These are phyloP conservation scores for Periconia macrospinosa DNA, from an alignment of 2,329 filamentous ascomycete species.

Conservation along the genomic window DNA sequence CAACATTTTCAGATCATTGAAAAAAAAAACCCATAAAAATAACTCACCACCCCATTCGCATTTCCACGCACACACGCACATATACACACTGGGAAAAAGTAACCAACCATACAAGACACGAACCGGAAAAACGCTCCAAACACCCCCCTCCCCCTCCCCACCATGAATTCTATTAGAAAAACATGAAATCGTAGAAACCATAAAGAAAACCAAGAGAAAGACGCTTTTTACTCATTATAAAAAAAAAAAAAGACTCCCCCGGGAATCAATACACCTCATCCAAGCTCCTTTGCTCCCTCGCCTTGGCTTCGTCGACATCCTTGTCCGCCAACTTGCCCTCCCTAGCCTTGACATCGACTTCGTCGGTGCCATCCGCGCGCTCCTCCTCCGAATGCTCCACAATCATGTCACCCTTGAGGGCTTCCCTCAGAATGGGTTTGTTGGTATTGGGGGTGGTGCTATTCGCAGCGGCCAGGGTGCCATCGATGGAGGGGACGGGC, in stretches of 20 bases:
- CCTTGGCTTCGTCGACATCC: slow-evolving; percentile 35
- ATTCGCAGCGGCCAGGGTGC: slow-evolving; percentile 1
- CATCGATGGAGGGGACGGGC: neutral
- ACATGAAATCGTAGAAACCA: no score
- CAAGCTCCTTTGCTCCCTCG: slow-evolving; percentile 31
- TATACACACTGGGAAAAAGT: no score
- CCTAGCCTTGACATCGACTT: slow-evolving; percentile 8
- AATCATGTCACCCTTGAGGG: slow-evolving; percentile 38
- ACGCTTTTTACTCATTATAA: no score
- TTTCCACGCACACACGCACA: no score
- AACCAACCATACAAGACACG: no score
- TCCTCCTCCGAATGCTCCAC: slow-evolving; percentile 33
- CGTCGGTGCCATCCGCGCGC: slow-evolving; percentile 12
- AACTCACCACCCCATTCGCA: no score
- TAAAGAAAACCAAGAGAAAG: neutral
- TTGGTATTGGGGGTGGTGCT: slow-evolving; percentile 10
- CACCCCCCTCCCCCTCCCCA: no score
- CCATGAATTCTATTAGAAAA: no score
- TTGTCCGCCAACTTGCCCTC: slow-evolving; percentile 20
- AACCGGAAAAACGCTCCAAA: no score
- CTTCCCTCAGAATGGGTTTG: slow-evolving; percentile 32
- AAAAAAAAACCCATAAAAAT: no score
- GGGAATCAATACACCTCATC: slow-evolving; percentile 38
- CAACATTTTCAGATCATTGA: no score
- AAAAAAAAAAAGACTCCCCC: no score